A percentile compares a stretch with the other conserved stretches of the same genome.
phyloP scores from a whole-genome alignment of 2,329 filamentous ascomycete genomes.

The Fusarium praegraminearum region DNA sequence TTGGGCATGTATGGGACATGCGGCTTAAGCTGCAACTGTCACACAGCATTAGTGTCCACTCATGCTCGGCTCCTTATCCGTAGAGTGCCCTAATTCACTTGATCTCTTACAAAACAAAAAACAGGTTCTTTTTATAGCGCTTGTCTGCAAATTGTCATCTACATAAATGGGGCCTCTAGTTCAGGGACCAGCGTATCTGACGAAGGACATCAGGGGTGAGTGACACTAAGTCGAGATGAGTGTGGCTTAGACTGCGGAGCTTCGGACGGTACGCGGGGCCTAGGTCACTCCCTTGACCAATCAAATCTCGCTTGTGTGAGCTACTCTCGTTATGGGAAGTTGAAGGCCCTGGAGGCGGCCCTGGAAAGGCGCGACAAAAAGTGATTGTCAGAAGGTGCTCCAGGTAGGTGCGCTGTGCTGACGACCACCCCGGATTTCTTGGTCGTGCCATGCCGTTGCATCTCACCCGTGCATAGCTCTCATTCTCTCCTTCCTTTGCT shows the following conservation, averaged over 20 bases:
- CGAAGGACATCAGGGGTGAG: conserved; percentile 19
- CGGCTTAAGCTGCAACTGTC: neutral
- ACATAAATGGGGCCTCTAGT: conserved; percentile 9
- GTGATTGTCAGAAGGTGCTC: conserved; percentile 30
- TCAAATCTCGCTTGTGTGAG: conserved; percentile 13
- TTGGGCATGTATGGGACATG: neutral
- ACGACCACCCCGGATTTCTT: conserved; percentile 38
- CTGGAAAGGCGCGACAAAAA: conserved; percentile 36
- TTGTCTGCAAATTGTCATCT: conserved; percentile 26
- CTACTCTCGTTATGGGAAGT: conserved; percentile 21
- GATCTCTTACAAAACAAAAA: conserved; percentile 3
- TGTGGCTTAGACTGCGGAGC: conserved; percentile 44
- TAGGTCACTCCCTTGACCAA: conserved; percentile 15
- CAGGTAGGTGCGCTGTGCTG: conserved; percentile 25
- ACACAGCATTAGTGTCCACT: neutral
- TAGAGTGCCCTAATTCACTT: neutral
- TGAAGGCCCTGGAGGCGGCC: conserved; percentile 33
- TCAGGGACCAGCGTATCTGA: conserved; percentile 10
- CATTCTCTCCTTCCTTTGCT: conserved; percentile 13
- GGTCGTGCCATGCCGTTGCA: conserved; percentile 29
- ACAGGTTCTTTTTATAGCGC: conserved; percentile 31
- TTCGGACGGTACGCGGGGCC: conserved; percentile 39
- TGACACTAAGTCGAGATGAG: conserved; percentile 31
- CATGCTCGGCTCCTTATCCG: neutral
- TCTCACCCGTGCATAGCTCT: conserved; percentile 29